These are phyloP conservation scores for Nakazawaea wickerhamii DNA, from an alignment of 805 yeast species.

Conservation along the genomic window DNA sequence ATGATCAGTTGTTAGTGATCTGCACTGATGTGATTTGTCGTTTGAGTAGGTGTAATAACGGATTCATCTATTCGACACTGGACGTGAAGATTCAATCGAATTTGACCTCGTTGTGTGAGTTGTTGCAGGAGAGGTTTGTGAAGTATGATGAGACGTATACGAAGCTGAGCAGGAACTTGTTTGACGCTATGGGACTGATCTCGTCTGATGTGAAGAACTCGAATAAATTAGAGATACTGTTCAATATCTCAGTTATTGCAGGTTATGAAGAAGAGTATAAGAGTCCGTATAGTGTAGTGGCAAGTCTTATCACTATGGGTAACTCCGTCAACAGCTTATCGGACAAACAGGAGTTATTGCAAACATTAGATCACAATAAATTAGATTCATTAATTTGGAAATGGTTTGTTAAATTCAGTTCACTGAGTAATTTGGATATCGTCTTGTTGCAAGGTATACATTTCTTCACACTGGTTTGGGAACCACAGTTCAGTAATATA, in stretches of 20 bases:
- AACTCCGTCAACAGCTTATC: slow-evolving; percentile 3
- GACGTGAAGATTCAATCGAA: background rate
- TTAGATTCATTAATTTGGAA: background rate
- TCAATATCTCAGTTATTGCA: background rate
- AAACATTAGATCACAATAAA: background rate
- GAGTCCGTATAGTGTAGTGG: slow-evolving; percentile 1
- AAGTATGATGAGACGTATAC: background rate
- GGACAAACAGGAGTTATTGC: background rate
- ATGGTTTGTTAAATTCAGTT: background rate
- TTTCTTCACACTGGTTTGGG: slow-evolving; percentile 6
- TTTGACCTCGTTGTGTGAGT: background rate
- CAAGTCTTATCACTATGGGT: slow-evolving; percentile 3
- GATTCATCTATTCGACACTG: background rate
- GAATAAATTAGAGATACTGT: background rate
- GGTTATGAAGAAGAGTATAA: background rate
- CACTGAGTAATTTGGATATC: background rate
- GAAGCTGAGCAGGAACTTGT: background rate
- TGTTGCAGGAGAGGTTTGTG: background rate
- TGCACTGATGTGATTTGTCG: background rate
- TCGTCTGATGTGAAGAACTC: slow-evolving; percentile 3
- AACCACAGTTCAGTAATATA: background rate
- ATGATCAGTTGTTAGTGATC: background rate
- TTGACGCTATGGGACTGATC: slow-evolving; percentile 4
- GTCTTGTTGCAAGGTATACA: slow-evolving; percentile 3
- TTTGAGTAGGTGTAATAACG: background rate